Conservation (phyloP, 768 basidiomycete genomes). For the Calocybe cyanea region DNA sequence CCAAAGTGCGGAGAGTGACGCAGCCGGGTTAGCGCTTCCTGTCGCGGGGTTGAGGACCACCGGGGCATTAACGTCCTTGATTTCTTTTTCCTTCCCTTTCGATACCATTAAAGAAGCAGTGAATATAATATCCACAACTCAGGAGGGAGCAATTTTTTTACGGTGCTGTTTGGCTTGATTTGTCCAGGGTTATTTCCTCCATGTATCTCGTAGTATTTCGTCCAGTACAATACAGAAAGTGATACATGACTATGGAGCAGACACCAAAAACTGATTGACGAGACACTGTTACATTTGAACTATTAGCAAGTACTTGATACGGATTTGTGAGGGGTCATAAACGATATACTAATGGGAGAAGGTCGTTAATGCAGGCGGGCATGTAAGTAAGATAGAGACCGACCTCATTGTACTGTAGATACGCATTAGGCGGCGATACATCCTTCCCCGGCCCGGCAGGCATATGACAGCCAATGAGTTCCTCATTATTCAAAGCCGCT, state of each 20-base stretch:
- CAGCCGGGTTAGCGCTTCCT: constrained; percentile 70
- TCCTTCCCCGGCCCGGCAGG: constrained; percentile 47
- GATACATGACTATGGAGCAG: neutral
- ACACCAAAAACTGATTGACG: neutral
- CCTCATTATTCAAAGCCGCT: constrained; percentile 40
- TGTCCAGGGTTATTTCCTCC: neutral
- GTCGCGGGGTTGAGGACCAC: constrained; percentile 51
- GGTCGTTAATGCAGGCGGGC: neutral
- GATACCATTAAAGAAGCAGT: constrained; percentile 11
- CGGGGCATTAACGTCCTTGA: constrained; percentile 15
- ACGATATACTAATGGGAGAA: constrained; percentile 49
- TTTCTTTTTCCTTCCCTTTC: constrained; percentile 29
- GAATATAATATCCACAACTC: too few species aligned
- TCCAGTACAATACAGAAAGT: neutral
- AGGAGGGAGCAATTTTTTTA: too few species aligned
- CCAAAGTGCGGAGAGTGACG: constrained; percentile 71
- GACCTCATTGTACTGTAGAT: constrained; percentile 58
- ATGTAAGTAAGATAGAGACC: constrained; percentile 8
- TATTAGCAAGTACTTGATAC: constrained; percentile 55
- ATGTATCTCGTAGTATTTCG: neutral
- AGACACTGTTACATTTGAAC: constrained; percentile 38
- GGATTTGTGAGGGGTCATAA: constrained; percentile 55
- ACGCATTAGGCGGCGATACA: constrained; percentile 22
- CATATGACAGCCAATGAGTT: constrained; percentile 53
- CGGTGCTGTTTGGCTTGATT: constrained; percentile 7